Base-by-base conservation (phyloP, 2,329 filamentous ascomycete species). In the Achaetomium macrosporum region DNA sequence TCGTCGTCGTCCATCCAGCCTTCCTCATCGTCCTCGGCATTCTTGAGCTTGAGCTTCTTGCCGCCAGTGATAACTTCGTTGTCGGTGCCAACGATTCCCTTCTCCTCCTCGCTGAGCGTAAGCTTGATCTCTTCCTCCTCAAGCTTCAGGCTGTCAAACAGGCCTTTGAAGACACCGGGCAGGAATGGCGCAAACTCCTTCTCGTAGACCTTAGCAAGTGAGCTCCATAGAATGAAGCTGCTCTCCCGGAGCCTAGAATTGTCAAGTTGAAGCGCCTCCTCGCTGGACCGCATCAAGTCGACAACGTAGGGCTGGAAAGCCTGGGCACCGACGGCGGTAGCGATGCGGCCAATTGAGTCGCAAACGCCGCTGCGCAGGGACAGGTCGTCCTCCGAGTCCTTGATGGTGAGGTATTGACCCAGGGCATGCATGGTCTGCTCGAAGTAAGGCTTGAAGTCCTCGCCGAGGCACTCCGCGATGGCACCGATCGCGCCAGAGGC, bases 151-250 rank as follows among this genome's bases (percentile, higher is more conserved):
- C 90, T 92, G 55, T 89, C 84, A 60, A 93, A 86, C 20, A 97
- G 79, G 50, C 85, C 85, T 67, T 87, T 83, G 68, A 92, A 86
- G 47, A 90, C 87, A 47, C 87, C 88, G 0, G 81, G 76, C 7
- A 93, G 79, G 73, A 90, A 93, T 54, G 87, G 84, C 52, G 83
- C 81, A 57, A 95, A 92, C 50, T 90, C 78, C 65, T 89, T 87
- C 64, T 87, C 85, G 71, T 97, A 97, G 10, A 97, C 90, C 75
- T 95, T 95, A 57, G 92, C 87, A 67, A 99, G 84, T 39, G 88
- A 90, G 60, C 89, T 90, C 92, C 93, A 99, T 50, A 99, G 79
- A 57, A 97, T 95, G 73, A 96, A 99, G 68, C 90, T 96, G 57
- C 90, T 96, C 76, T 99, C 93, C 70, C 90, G 88, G 47, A 97